Base-by-base conservation (phyloP, 805 yeast genomes). In the Metschnikowia bowlesiae region DNA sequence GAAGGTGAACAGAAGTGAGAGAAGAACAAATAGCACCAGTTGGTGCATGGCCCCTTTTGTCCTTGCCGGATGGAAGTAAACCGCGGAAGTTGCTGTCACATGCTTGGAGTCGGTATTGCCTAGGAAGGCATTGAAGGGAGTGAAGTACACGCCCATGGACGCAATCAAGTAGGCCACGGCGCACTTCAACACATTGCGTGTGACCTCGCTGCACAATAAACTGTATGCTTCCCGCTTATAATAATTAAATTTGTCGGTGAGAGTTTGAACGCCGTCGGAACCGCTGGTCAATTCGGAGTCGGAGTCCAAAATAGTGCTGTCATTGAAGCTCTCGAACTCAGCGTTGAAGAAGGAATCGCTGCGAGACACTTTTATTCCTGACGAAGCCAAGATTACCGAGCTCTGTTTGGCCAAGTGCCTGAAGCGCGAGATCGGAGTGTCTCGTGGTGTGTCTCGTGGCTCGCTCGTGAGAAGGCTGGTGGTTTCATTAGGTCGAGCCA, bases 11-110 rank as follows among this genome's bases (percentile, higher is more conserved):
- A 70, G 47, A 13, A 87, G 65, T 1, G 89, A 71, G 2, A 79
- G 50, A 0, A 74, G 57, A 3, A 84, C 91, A 66, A 81, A 89
- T 40, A 80, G 62, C 14, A 85, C 64, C 10, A 90, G 83, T 61
- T 88, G 89, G 52, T 82, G 78, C 92, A 88, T 88, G 16, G 88
- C 80, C 0, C 96, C 96, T 50, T 80, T 79, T 0, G 94, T 78
- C 44, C 96, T 66, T 1, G 91, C 79, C 0, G 96, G 89, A 61
- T 88, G 94, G 71, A 89, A 88, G 65, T 89, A 89, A 2, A 88
- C 94, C 1, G 88, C 85, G 8, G 85, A 85, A 0, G 96, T 89
- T 36, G 95, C 89, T 2, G 85, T 83, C 55, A 87, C 78, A 69
- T 88, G 96, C 63, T 88, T 88, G 9, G 86, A 81, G 65, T 86